Base-by-base conservation (phyloP, 176 grass and related monocot species). In the Triticum dicoccoides region DNA sequence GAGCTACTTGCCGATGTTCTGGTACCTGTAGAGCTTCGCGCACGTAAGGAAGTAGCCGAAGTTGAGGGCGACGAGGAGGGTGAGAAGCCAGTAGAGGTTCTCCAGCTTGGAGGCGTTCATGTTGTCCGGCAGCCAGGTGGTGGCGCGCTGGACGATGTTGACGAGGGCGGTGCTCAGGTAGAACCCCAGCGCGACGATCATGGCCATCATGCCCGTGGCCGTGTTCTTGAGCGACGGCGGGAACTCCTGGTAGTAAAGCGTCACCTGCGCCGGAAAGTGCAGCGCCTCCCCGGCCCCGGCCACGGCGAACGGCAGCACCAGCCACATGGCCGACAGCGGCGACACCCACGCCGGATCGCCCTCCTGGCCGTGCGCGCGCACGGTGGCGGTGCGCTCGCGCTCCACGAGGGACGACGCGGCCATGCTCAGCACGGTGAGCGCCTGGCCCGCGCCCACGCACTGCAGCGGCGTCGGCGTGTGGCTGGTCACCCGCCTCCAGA, bases 121-220 rank as follows among this genome's bases (percentile, higher is more conserved):
- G 79, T 97, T 92, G 89, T 97, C 88, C 6, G 91, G 92, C 58
- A 97, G 76, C 92, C 95, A 97, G 9, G 80, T 27, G 0, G 92
- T 93, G 52, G n/a, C 37, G n/a, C 69, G 73, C 56, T 91, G 81
- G 4, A 95, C 27, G 5, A 90, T 0, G 17, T 85, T 77, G 6
- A 97, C 54, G 11, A 97, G 68, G 2, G 95, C 90, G 6, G 92
- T 95, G 87, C 95, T 97, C 2, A 97, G 82, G 82, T 97, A 95
- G 86, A 95, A 97, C 3, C 92, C 92, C 2, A 93, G 69, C 2
- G 87, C 90, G 0, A 97, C 69, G 79, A 90, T 66, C 54, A 95
- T 45, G 10, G 91, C 89, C 6, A 88, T 34, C 87, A 95, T 93
- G 41, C 91, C 92, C 23, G 95, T 88, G 1, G 91, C 77, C 1